Evolutionary conservation across 345 rosid species (phyloP), one percentile per base, ranked within the genome.

Genomic region (Linum usitatissimum): DNA sequence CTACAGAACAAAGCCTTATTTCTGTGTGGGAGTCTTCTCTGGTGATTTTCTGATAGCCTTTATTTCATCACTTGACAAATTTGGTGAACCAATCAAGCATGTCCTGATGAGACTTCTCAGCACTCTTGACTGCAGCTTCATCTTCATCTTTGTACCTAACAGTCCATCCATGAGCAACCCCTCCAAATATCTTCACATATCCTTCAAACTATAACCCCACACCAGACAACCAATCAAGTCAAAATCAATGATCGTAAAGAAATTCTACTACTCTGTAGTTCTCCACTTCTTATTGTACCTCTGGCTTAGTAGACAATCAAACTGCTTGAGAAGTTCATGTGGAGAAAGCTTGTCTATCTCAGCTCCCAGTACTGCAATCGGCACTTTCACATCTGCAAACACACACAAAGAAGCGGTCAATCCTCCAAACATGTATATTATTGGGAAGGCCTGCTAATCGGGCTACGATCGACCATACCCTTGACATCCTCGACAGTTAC

Each of bases 401-500:
- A 4, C 48, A 40, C 8, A 40, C 10, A 12, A 40, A 12, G 28
- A 23, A 40, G 48, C 48, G 4, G 13, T 40, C 48, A 7, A 40
- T 6, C 48, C 8, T 40, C 28, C 2, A 23, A 23, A 23, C 28
- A 23, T 23, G 28, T 23, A 23, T 23, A 23, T 23, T 23, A 23
- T 23, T 23, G 28, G 28, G 28, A 23, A 23, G 28, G 28, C 28
- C 28, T 23, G 28, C 28, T 23, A 23, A 23, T 23, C 28, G 28
- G 28, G 28, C 28, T 23, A 23, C 28, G 28, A 23, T 23, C 28
- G 28, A 23, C 28, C 28, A 23, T 84, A 88, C 98, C 84, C 61
- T 83, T 81, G 60, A 91, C 76, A 66, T 88, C 96, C 39, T 83
- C 92, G 18, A 82, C 67, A 12, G 82, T 68, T 63, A 91, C 87